These are phyloP conservation scores for Globisporangium nagaii DNA, from an alignment of 352 stramenopile species.

Conservation along the genomic window DNA sequence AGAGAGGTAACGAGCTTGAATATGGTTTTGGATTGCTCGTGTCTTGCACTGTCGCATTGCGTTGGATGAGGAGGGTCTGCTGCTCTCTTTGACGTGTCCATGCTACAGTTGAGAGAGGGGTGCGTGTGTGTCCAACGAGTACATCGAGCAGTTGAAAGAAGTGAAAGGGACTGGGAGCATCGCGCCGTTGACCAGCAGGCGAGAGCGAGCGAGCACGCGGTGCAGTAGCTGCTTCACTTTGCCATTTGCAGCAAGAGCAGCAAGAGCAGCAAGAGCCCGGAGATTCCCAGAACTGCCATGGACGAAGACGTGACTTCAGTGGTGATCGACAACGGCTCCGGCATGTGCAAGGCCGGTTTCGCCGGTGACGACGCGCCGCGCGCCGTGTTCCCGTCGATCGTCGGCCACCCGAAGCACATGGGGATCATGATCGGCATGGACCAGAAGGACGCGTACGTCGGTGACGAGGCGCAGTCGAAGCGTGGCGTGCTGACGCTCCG, in stretches of 20 bases:
- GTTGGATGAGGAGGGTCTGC: no score
- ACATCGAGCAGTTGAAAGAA: neutral
- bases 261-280: neutral
- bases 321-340: conserved; percentile 97
- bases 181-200: no score
- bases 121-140: no score
- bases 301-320: conserved; percentile 57
- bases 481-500: conserved; percentile 91
- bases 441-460: conserved; percentile 93
- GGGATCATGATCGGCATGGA: conserved; percentile 98
- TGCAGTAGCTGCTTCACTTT: neutral
- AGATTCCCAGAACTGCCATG: conserved; percentile 19
- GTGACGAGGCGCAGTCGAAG: conserved; percentile 92
- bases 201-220: no score
- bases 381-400: conserved; percentile 96
- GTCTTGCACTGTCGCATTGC: no score
- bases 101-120: neutral
- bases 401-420: conserved; percentile 93
- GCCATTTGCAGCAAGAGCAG: neutral
- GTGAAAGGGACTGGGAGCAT: neutral
- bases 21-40: no score
- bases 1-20: no score
- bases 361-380: conserved; percentile 95
- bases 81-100: no score
- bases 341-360: conserved; percentile 99